Evolutionary conservation across 2,329 filamentous ascomycete genomes (phyloP).

Genomic region (Fusarium acutatum): DNA sequence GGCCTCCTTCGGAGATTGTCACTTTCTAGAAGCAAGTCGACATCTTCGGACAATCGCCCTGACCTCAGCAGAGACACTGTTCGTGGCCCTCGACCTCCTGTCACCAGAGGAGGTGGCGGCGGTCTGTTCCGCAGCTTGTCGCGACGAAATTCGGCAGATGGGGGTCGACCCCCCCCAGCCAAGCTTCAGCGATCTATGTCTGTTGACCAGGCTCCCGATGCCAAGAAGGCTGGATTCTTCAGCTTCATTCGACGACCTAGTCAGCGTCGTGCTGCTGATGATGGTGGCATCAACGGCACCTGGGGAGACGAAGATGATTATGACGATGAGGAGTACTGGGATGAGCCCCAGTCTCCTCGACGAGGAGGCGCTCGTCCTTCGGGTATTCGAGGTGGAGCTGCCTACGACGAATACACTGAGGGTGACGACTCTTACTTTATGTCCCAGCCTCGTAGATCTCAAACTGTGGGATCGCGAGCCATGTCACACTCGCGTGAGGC

Average conservation of each 20-base stretch:
- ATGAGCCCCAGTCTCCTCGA: constrained; percentile 26
- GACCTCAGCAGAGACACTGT: constrained; percentile 51
- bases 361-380: constrained; percentile 39
- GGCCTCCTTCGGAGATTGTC: constrained; percentile 59
- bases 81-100: constrained; percentile 57
- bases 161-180: constrained; percentile 45
- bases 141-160: constrained; percentile 46
- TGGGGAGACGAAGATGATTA: constrained; percentile 56
- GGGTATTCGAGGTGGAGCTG: constrained; percentile 53
- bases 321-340: constrained; percentile 41
- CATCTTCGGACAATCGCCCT: constrained; percentile 47
- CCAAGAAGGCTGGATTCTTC: constrained; percentile 54
- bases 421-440: constrained; percentile 69
- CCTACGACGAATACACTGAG: constrained; percentile 59
- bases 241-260: constrained; percentile 54
- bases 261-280: constrained; percentile 51
- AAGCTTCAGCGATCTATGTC: constrained; percentile 68
- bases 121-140: constrained; percentile 57
- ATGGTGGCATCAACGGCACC: constrained; percentile 64
- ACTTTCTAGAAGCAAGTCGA: constrained; percentile 48
- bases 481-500: constrained; percentile 40
- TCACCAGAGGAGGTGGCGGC: constrained; percentile 53
- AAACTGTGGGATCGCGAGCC: constrained; percentile 44
- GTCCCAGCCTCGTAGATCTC: constrained; percentile 46
- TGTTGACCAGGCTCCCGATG: constrained; percentile 61